phyloP scores from a whole-genome alignment of 1,284 basidiomycete genomes.

The Phlebopus sp. region DNA sequence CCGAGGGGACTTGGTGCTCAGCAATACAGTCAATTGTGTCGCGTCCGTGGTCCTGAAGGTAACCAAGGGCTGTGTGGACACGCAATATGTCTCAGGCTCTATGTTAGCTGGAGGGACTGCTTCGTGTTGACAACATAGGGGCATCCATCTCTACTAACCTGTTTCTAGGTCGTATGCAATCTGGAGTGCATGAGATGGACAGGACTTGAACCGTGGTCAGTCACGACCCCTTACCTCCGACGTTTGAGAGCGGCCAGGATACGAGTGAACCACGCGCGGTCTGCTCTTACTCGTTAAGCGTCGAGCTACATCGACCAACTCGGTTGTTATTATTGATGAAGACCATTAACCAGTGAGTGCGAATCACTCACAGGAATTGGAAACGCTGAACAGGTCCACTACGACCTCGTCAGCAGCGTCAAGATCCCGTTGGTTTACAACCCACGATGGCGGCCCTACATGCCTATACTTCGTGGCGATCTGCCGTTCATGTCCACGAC shows the following conservation, averaged over 20 bases:
- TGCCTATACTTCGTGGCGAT: conserved; percentile 26
- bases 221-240: conserved; percentile 24
- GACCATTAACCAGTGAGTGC: conserved; percentile 17
- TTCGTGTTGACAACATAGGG: conserved; percentile 17
- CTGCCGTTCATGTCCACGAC: conserved; percentile 28
- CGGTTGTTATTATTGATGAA: conserved; percentile 22
- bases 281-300: conserved; percentile 27
- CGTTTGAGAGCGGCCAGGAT: conserved; percentile 17
- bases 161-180: conserved; percentile 18
- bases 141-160: conserved; percentile 16
- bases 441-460: conserved; percentile 24
- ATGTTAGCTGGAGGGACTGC: conserved; percentile 27
- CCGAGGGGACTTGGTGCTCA: conserved; percentile 23
- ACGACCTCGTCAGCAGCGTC: conserved; percentile 15
- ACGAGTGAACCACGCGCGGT: conserved; percentile 4
- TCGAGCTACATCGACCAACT: conserved; percentile 22
- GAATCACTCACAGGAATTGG: too few species aligned
- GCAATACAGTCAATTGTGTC: conserved; percentile 7
- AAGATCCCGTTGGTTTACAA: conserved; percentile 24
- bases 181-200: conserved; percentile 17
- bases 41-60: conserved; percentile 28
- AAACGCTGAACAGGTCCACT: background rate
- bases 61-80: background rate
- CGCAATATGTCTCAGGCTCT: conserved; percentile 3
- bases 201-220: conserved; percentile 21